Conservation (phyloP, 306 rosid genomes). For the apple (Malus domestica) region DNA sequence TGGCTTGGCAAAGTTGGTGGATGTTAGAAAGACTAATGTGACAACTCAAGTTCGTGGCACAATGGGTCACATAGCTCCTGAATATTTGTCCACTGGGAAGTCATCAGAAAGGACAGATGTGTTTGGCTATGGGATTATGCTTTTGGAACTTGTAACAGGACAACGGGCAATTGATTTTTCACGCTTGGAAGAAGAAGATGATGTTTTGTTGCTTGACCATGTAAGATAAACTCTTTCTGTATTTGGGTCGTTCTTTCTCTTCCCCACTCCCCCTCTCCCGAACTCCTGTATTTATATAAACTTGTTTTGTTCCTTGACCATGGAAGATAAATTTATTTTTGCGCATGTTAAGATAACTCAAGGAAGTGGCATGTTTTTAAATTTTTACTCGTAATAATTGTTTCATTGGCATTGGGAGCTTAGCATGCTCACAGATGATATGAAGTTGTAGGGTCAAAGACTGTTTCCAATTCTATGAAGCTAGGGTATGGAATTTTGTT, state of each 20-base stretch:
- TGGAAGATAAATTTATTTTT: background rate
- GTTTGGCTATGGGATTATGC: constrained; percentile 97
- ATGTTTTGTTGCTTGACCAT: constrained; percentile 87
- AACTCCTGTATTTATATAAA: background rate
- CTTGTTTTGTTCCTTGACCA: background rate
- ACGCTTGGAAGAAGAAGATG: constrained; percentile 96
- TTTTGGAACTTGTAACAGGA: constrained; percentile 92
- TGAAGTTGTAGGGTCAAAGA: background rate
- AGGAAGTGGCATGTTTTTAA: background rate
- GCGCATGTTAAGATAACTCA: background rate
- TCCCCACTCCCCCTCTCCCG: constrained; percentile 2
- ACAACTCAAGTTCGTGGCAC: constrained; percentile 99
- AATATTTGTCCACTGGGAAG: constrained; percentile 94
- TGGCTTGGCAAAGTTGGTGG: constrained; percentile 97
- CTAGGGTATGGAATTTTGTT: background rate
- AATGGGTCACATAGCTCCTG: constrained; percentile 99
- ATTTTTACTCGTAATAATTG: background rate
- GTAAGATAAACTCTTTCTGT: constrained; percentile 36
- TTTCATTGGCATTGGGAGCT: constrained; percentile 3
- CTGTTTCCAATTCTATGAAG: background rate
- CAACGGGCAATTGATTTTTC: constrained; percentile 96
- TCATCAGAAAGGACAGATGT: constrained; percentile 98
- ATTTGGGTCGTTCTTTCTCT: background rate
- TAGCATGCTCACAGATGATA: constrained; percentile 1
- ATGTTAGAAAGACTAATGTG: constrained; percentile 84